Conservation (phyloP, 768 basidiomycete species). For the Tulasnella sp. region DNA sequence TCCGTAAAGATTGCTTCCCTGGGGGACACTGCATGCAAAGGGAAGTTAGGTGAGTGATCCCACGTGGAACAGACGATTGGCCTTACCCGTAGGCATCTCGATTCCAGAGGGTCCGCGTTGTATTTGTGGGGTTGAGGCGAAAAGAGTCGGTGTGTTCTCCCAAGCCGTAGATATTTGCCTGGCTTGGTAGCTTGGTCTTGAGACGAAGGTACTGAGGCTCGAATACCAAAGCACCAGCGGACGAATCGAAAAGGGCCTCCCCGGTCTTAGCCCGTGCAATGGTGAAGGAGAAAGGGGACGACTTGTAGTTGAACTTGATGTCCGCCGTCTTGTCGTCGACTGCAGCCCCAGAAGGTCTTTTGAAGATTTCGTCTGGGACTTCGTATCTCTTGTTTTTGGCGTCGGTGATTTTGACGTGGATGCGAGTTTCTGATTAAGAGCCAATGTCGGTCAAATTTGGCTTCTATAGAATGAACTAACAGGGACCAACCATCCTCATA, state of each 20-base stretch:
- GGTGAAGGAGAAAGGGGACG: constrained; percentile 31
- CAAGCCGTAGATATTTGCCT: constrained; percentile 68
- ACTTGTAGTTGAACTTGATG: constrained; percentile 29
- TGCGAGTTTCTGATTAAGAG: constrained; percentile 21
- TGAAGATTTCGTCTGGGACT: constrained; percentile 28
- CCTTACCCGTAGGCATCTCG: constrained; percentile 50
- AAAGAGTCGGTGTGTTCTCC: constrained; percentile 67
- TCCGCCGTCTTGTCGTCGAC: constrained; percentile 20
- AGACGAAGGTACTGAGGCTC: constrained; percentile 71
- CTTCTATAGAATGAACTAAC: neutral
- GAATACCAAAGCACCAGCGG: constrained; percentile 56
- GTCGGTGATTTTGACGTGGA: constrained; percentile 34
- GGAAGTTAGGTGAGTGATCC: neutral
- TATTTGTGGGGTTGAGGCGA: constrained; percentile 42
- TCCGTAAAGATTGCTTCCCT: constrained; percentile 58
- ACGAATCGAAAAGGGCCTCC: constrained; percentile 39
- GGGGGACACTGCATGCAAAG: constrained; percentile 35
- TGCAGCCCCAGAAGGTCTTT: constrained; percentile 8
- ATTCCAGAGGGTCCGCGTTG: constrained; percentile 51
- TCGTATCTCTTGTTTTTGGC: constrained; percentile 30
- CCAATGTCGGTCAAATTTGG: neutral
- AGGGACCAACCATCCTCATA: constrained; percentile 20
- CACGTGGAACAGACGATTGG: neutral
- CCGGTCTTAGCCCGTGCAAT: constrained; percentile 26
- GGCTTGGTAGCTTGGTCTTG: constrained; percentile 49